Base-by-base conservation (phyloP, 495 filamentous ascomycete species). In the Tuber aestivum region DNA sequence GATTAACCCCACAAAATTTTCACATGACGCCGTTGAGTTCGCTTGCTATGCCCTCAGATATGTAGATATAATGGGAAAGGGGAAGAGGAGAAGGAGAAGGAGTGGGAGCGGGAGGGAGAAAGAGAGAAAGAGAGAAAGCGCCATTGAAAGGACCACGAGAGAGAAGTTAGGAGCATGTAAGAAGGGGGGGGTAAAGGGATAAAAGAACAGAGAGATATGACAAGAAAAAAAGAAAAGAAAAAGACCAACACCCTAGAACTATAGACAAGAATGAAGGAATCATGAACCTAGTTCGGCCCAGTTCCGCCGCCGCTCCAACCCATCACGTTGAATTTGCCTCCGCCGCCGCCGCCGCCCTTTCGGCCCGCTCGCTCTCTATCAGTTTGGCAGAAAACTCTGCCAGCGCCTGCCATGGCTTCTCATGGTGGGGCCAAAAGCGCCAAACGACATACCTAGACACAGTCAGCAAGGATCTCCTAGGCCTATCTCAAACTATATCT, bases 351-450 rank as follows among this genome's bases (percentile, higher is more conserved):
- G 61, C 78, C 18, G 69, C 40, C 70, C 41, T 69, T 45, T 50
- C 65, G 44, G 70, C 78, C 74, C 79, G 77, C 48, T 80, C 78
- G 50, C 72, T 79, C 69, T 80, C 78, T 40, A 72, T 78, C 56
- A 82, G 68, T 50, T 82, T 82, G 27, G 71, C 73, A 68, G 79
- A 82, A 72, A 82, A 79, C 44, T 79, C 74, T 68, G 80, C 80
- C 74, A 82, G 74, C 42, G 76, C 78, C 74, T 79, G 74, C 80
- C 80, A 82, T 61, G 79, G 76, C 69, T 73, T 82, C 41, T 82
- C 79, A 37, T 82, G 79, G 18, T 78, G 72, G 68, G 79, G 76
- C 80, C 80, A 82, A 72, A 82, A 78, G 70, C 80, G 80, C 76
- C 76, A 82, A 71, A 77, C 80, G 65, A 82, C 78, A 69, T 82